These are phyloP conservation scores for Phtheirospermum japonicum DNA, from an alignment of 257 asterid genomes.

Conservation along the genomic window DNA sequence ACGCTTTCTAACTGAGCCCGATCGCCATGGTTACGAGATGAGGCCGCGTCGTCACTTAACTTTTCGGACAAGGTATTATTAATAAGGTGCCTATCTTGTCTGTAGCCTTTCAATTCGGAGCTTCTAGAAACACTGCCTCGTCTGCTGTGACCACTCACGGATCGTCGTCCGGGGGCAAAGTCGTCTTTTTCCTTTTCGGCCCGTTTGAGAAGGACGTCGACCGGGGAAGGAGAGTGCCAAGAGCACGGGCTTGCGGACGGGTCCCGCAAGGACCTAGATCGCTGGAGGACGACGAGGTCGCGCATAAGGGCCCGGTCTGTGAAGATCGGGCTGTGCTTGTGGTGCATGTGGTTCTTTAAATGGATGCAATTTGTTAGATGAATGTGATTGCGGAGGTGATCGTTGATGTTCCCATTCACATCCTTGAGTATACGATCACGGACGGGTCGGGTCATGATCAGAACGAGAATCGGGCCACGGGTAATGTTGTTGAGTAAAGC, in stretches of 20 bases:
- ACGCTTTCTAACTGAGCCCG: constrained; percentile 31
- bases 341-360: constrained; percentile 56
- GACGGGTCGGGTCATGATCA: constrained; percentile 84
- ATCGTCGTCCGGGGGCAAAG: constrained; percentile 41
- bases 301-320: constrained; percentile 58
- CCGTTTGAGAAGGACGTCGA: constrained; percentile 40
- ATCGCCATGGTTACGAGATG: constrained; percentile 37
- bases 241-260: constrained; percentile 84
- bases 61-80: constrained; percentile 44
- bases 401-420: constrained; percentile 73
- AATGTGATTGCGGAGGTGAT: constrained; percentile 87
- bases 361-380: constrained; percentile 98
- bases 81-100: constrained; percentile 30
- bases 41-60: constrained; percentile 39
- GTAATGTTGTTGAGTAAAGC: constrained; percentile 27
- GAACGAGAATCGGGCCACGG: constrained; percentile 38
- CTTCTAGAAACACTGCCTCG: constrained; percentile 31
- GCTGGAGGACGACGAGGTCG: constrained; percentile 55
- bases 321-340: constrained; percentile 85
- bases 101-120: constrained; percentile 34
- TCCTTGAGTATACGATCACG: constrained; percentile 89
- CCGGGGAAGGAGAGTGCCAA: constrained; percentile 56
- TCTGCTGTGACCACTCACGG: constrained; percentile 11
- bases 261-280: constrained; percentile 81
- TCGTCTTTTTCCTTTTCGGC: constrained; percentile 43